phyloP scores from a whole-genome alignment of 2,329 filamentous ascomycete species.

The Boeremia lycopersici region DNA sequence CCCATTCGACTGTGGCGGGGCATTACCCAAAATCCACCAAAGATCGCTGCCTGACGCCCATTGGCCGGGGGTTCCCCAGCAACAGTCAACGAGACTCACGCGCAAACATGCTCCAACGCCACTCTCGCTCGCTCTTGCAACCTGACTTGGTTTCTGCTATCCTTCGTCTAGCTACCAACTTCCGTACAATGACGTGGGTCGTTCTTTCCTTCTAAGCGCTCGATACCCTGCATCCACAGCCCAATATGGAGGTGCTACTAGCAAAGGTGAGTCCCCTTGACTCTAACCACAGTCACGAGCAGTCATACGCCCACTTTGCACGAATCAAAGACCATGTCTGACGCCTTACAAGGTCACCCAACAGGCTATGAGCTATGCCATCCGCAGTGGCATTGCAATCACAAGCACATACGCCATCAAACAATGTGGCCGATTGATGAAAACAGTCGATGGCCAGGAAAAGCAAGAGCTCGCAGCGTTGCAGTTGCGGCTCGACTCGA shows the following conservation, averaged over 20 bases:
- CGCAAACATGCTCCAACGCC: slow-evolving; percentile 5
- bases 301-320: not conserved
- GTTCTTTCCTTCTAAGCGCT: slow-evolving; percentile 1
- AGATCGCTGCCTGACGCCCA: slow-evolving; percentile 29
- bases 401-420: slow-evolving; percentile 85
- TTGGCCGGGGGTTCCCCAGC: slow-evolving; percentile 25
- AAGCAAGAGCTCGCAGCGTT: slow-evolving; percentile 74
- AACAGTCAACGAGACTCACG: slow-evolving; percentile 14
- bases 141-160: not conserved
- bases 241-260: slow-evolving; percentile 73
- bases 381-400: slow-evolving; percentile 80
- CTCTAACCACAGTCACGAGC: slow-evolving; percentile 10
- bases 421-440: slow-evolving; percentile 79
- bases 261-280: slow-evolving; percentile 56
- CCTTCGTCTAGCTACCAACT: not conserved
- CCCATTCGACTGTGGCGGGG: slow-evolving; percentile 12
- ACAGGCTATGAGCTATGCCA: slow-evolving; percentile 91
- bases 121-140: not conserved
- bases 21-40: slow-evolving; percentile 13
- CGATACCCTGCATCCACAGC: not conserved
- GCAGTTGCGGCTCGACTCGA: slow-evolving; percentile 77
- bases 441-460: slow-evolving; percentile 64
- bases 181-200: slow-evolving; percentile 5
- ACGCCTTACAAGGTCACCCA: slow-evolving; percentile 62
- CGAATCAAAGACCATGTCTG: slow-evolving; percentile 2